These are phyloP conservation scores for Erodium texanum DNA, from an alignment of 441 rosid species.

Conservation along the genomic window DNA sequence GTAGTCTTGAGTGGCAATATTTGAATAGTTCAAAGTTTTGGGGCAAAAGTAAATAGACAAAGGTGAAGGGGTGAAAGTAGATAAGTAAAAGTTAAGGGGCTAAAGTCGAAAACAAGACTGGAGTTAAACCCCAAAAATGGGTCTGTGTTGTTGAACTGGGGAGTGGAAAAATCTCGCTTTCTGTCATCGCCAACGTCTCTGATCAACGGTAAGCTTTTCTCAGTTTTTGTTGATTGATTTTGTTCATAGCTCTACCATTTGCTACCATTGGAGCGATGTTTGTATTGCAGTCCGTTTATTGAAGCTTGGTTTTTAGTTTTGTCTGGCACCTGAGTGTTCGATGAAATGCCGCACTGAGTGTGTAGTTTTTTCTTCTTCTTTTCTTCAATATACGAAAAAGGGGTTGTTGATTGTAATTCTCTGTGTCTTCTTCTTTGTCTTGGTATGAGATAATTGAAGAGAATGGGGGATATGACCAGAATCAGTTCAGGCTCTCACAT, in stretches of 20 bases:
- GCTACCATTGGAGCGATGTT: neutral
- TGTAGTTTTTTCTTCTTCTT: neutral
- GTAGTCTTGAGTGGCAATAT: neutral
- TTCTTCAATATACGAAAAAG: neutral
- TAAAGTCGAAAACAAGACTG: neutral
- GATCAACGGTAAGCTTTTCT: neutral
- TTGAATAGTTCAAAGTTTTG: too few species aligned
- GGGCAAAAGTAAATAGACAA: neutral
- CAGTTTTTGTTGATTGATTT: neutral
- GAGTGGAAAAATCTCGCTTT: neutral
- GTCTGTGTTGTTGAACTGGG: neutral
- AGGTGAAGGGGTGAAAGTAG: neutral
- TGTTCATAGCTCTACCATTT: neutral
- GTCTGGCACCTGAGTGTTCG: constrained; percentile 26
- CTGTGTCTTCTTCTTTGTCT: neutral
- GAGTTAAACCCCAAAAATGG: neutral
- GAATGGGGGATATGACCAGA: neutral
- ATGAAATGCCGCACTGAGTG: constrained; percentile 24
- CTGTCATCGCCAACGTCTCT: neutral
- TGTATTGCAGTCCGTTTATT: neutral
- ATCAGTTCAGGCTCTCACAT: neutral
- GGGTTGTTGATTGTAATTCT: too few species aligned
- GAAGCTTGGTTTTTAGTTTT: neutral
- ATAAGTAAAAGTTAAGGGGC: neutral
- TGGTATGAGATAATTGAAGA: neutral